Evolutionary conservation across 2,329 filamentous ascomycete genomes (phyloP), one percentile per base, ranked within the genome.

Genomic region (Sporothrix inflata): DNA sequence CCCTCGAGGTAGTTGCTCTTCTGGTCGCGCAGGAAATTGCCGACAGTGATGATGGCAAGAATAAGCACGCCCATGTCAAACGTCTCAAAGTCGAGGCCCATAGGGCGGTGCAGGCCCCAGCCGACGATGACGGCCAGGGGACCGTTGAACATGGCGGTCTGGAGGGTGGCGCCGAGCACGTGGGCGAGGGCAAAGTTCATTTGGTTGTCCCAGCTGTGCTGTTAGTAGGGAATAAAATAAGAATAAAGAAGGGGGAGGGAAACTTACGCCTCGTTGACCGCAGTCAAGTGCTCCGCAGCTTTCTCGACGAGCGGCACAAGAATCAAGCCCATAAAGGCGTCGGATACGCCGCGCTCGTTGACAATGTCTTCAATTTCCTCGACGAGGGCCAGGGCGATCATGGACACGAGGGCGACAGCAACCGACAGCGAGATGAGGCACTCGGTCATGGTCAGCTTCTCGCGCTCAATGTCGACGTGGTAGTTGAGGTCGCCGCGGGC

Each of bases 1-100:
- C 94, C 94, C 80, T 98, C 94, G 4, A 98, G 87, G 78, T 97
- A 98, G 79, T 97, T 97, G 74, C 90, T 93, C 85, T 96, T 95
- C 76, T 93, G 90, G 79, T 98, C 94, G 67, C 94, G 86, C 71
- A 98, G 82, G 82, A 97, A 97, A 74, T 94, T 93, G 0, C 94
- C 94, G 49, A 97, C 92, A 0, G 94, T 93, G 55, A 98, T 84
- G 77, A 97, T 95, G 38, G 93, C 89, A 30, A 98, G 85, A 72
- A 98, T 89, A 9, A 98, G 84, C 75, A 97, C 86, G 72, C 92
- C 88, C 24, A 97, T 87, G 82, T 97, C 93, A 84, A 97, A 97
- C 16, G 94, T 85, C 76, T 96, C 92, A 79, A 97, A 97, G 79
- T 94, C 91, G 69, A 97, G 85, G 74, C 92, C 90, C 88, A 98